Percentiles rank a stretch among this genome's conserved stretches.
Conservation (phyloP, 1,139 yeast genomes). For the Magnusiomyces tetraspermus region DNA sequence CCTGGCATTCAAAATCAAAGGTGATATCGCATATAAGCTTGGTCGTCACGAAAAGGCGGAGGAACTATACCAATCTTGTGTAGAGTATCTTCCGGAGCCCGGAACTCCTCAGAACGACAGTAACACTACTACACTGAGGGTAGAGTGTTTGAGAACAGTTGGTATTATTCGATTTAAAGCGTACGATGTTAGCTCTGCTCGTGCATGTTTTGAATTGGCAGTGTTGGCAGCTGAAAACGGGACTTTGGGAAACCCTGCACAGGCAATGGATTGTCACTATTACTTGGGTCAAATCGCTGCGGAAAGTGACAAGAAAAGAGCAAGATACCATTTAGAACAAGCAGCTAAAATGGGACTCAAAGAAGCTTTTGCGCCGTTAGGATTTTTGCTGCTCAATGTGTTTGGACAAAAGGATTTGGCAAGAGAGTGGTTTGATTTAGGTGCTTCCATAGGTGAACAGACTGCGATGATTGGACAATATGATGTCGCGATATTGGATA, state of each 20-base stretch:
- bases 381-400: conserved; percentile 57
- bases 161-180: conserved; percentile 56
- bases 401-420: conserved; percentile 44
- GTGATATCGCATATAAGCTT: conserved; percentile 53
- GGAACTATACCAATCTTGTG: conserved; percentile 49
- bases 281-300: conserved; percentile 58
- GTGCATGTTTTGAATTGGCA: conserved; percentile 50
- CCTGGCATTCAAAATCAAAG: conserved; percentile 60
- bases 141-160: conserved; percentile 63
- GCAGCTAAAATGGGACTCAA: conserved; percentile 69
- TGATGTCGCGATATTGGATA: conserved; percentile 35
- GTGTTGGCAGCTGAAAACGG: conserved; percentile 28
- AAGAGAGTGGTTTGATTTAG: conserved; percentile 76
- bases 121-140: conserved; percentile 18
- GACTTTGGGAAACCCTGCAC: conserved; percentile 21
- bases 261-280: conserved; percentile 62
- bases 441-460: conserved; percentile 51
- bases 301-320: conserved; percentile 28
- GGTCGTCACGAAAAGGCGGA: conserved; percentile 42
- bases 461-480: conserved; percentile 68
- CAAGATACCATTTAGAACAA: conserved; percentile 62
- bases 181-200: conserved; percentile 46
- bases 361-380: conserved; percentile 68
- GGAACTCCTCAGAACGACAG: conserved; percentile 19
- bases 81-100: conserved; percentile 27